These are phyloP conservation scores for Daldinia decipiens DNA, from an alignment of 495 filamentous ascomycete genomes.

Conservation along the genomic window DNA sequence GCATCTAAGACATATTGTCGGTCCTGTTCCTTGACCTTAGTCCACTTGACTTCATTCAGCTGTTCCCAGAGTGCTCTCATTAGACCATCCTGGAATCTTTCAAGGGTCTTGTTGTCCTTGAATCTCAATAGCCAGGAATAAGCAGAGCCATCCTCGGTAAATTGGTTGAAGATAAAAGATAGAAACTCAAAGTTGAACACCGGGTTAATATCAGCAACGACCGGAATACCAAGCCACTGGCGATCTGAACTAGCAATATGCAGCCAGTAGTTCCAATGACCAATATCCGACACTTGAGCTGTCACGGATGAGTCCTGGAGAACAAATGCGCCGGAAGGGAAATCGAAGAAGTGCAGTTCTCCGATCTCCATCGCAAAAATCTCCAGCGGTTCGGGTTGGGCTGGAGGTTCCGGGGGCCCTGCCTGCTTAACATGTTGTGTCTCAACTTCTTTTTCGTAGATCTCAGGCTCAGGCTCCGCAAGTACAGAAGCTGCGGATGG, in stretches of 20 bases:
- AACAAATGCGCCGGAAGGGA: conserved; percentile 82
- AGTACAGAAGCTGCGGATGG: conserved; percentile 19
- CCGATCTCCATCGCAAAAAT: conserved; percentile 78
- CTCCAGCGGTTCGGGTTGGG: conserved; percentile 74
- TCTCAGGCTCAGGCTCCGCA: conserved; percentile 27
- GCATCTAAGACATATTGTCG: conserved; percentile 94
- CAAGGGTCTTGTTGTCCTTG: conserved; percentile 79
- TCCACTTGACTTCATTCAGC: conserved; percentile 94
- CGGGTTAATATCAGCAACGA: conserved; percentile 91
- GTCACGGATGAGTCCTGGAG: conserved; percentile 77
- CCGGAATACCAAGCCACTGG: conserved; percentile 88
- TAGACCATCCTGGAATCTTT: conserved; percentile 90
- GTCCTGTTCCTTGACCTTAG: conserved; percentile 89
- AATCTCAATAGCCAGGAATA: conserved; percentile 97
- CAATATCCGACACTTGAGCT: conserved; percentile 85
- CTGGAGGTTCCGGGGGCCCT: conserved; percentile 57
- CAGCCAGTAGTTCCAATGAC: conserved; percentile 95
- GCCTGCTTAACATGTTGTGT: conserved; percentile 50
- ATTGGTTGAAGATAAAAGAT: conserved; percentile 99
- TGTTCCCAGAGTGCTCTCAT: conserved; percentile 98
- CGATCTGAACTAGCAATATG: conserved; percentile 80
- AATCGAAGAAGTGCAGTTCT: conserved; percentile 94
- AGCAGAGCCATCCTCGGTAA: conserved; percentile 84
- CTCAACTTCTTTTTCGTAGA: conserved; percentile 20
- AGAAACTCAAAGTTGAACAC: conserved; percentile 99